Evolutionary conservation across 2,329 filamentous ascomycete genomes (phyloP), one percentile per base, ranked within the genome.

Genomic region (Sporothrix curviconia): DNA sequence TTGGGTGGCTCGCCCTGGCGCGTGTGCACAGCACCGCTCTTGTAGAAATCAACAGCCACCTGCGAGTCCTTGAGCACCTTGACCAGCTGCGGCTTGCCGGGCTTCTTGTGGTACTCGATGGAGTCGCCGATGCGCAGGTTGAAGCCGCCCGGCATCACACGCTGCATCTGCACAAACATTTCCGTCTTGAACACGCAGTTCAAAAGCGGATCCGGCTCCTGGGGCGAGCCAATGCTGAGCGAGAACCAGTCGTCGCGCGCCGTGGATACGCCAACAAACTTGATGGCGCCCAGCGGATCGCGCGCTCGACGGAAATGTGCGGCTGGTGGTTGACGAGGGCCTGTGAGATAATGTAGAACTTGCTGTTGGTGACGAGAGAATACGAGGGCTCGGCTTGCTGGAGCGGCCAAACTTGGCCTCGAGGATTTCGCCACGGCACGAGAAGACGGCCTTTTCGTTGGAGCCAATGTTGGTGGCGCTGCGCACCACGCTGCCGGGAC

Each of bases 21-120:
- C 0, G 92, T 96, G 70, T 96, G 94, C 55, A 99, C 85, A 15
- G 86, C 86, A 59, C 89, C 86, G 70, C 91, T 96, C 81, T 99
- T 99, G 78, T 99, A 99, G 62, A 85, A 82, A 71, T 99, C 94
- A 49, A 85, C 85, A 3, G 79, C 75, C 54, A 87, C 81, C 54
- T 85, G 82, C 0, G 92, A 85, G 69, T 99, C 94, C 73, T 95
- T 96, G 60, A 95, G 68, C 8, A 89, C 89, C 76, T 97, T 97
- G 68, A 99, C 88, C 6, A 84, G 74, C 55, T 92, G 88, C 70
- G 90, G 81, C 76, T 99, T 99, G 56, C 90, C 90, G 1, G 94
- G 94, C 74, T 99, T 99, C 80, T 97, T 99, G 68, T 92, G 92
- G 72, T 96, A 99, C 69, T 96, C 90, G 64, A 99, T 92, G 59